Evolutionary conservation across 2,329 filamentous ascomycete species (phyloP), one percentile per base, ranked within the genome.

Genomic region (Epichloe typhina): DNA sequence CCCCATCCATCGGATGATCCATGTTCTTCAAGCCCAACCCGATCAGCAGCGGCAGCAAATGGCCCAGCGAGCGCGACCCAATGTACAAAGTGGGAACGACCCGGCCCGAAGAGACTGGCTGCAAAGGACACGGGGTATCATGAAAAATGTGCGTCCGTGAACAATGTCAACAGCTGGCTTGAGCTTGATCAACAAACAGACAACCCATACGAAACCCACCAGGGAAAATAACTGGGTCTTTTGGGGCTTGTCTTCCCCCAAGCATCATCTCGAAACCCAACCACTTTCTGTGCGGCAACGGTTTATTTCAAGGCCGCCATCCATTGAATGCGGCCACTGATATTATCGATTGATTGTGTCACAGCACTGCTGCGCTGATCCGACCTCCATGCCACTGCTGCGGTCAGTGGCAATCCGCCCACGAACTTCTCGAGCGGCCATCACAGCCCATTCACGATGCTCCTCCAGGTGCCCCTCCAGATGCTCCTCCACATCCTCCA

Each of bases 401-500:
- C 50, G 46, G 42, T 46, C 50, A 31, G 47, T 42, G 42, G 37
- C 31, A 44, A 46, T 45, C 47, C 47, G 50, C 50, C 50, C 47
- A 46, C 35, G 47, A 45, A 42, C 19, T 35, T 35, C 41, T 41
- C 47, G 42, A 37, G 47, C 31, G 37, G 43, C 35, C n/a, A 37
- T 23, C 15, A 11, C 44, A 13, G 17, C 39, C 19, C 52, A 47
- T 39, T 12, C 39, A 12, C 36, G 41, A 51, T 41, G 49, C 36
- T 31, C 31, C 41, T 53, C 43, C 39, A 17, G 17, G 17, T 17
- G 17, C 17, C 17, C 17, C 17, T 17, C 43, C 39, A 51, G 41
- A 51, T 41, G 49, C 36, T 31, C 31, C 41, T 53, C 43, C 43
- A 51, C 47, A 39, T 54, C 57, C 41, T 52, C 58, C 47, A 68